Evolutionary conservation across 2,329 filamentous ascomycete genomes (phyloP), one percentile per base, ranked within the genome.

Genomic region (Penicillium occitanis): DNA sequence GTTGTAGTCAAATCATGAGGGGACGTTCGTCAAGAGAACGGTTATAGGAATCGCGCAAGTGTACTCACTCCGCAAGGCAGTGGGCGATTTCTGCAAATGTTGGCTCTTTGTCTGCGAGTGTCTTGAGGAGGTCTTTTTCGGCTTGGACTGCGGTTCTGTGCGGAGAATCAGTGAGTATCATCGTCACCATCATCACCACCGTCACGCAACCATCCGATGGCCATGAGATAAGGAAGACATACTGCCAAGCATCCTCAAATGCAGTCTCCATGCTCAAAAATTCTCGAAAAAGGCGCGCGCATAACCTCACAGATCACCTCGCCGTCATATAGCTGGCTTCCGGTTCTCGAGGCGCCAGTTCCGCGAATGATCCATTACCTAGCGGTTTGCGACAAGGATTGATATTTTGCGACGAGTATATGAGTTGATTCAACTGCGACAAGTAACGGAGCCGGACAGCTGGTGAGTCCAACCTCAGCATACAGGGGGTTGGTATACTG

Each of bases 281-380:
- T 68, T 68, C 19, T 67, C 60, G 46, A 53, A 66, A 59, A 66
- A 35, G 66, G 68, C 66, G 62, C 66, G 69, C 68, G 77, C 76
- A 60, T 60, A 78, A 82, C 80, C 80, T 82, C 80, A 82, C 82
- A 81, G 82, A 82, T 80, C 77, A 79, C 78, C 76, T 79, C 77
- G 77, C 81, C 80, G 84, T 86, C 86, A 88, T 79, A 86, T 85
- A 76, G 81, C 82, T 79, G 82, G 81, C 80, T 82, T 80, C 74
- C 80, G 79, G 74, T 81, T 78, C 76, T 78, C 74, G 78, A 78
- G 77, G 76, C 75, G 77, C 78, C 75, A 74, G 75, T 78, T 76
- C 76, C 79, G 79, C 80, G 77, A 79, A 80, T 80, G 78, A 85
- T 85, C 85, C 85, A 87, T 86, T 78, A n/a, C 8, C 33, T 35